Conservation (phyloP, 495 filamentous ascomycete genomes). For the Penicillium coprophilum region DNA sequence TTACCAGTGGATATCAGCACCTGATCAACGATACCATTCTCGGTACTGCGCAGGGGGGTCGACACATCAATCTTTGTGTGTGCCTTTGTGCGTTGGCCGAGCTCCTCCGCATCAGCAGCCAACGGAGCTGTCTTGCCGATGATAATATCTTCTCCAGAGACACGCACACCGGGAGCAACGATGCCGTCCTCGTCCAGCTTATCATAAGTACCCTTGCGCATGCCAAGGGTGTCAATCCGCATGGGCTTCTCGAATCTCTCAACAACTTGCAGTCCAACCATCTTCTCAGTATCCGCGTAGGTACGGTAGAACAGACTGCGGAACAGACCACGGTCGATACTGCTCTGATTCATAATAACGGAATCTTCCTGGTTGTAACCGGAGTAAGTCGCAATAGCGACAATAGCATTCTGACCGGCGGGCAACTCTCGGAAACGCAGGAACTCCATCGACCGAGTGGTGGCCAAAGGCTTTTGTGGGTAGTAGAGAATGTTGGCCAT, state of each 20-base stretch:
- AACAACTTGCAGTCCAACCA: conserved; percentile 81
- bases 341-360: conserved; percentile 99
- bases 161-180: conserved; percentile 86
- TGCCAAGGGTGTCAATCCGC: conserved; percentile 77
- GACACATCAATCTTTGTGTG: conserved; percentile 95
- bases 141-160: conserved; percentile 97
- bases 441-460: conserved; percentile 97
- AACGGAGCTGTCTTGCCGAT: conserved; percentile 98
- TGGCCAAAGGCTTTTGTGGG: conserved; percentile 94
- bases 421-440: conserved; percentile 96
- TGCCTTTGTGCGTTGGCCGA: conserved; percentile 82
- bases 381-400: conserved; percentile 94
- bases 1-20: conserved; percentile 87
- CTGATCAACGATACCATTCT: conserved; percentile 93
- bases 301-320: conserved; percentile 96
- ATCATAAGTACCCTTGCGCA: conserved; percentile 96
- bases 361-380: conserved; percentile 99
- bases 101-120: conserved; percentile 85
- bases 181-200: conserved; percentile 96
- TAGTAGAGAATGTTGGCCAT: conserved; percentile 99
- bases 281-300: conserved; percentile 94
- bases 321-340: conserved; percentile 95
- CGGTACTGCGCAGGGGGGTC: conserved; percentile 89
- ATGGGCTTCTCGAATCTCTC: conserved; percentile 95
- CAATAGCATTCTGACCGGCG: conserved; percentile 97